These are phyloP conservation scores for Ministeria vibrans DNA, from an alignment of 78 protist species.

Conservation along the genomic window DNA sequence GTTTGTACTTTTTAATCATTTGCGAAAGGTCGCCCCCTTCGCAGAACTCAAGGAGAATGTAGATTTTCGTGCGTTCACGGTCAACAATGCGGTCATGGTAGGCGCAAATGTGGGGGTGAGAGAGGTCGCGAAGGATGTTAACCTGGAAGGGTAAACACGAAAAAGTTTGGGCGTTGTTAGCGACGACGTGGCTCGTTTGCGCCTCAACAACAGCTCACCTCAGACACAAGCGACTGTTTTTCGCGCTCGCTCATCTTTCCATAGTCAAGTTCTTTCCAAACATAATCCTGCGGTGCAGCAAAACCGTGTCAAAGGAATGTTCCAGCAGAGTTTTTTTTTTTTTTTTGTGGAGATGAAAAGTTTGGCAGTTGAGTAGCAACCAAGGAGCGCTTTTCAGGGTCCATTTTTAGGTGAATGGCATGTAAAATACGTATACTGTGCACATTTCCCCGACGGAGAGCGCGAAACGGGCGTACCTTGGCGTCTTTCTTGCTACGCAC, in stretches of 20 bases:
- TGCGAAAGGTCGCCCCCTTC: conserved; percentile 83
- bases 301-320: background rate
- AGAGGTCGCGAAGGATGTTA: conserved; percentile 67
- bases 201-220: no score
- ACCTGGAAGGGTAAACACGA: no score
- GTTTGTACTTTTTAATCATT: conserved; percentile 39
- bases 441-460: no score
- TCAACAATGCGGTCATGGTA: conserved; percentile 79
- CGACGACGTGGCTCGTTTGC: no score
- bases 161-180: no score
- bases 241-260: conserved; percentile 78
- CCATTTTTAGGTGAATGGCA: background rate
- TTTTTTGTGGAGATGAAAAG: background rate
- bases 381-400: background rate
- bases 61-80: conserved; percentile 18
- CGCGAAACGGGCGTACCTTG: no score
- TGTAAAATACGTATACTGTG: background rate
- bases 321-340: background rate
- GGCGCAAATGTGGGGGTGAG: conserved; percentile 81
- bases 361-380: background rate
- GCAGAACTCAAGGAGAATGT: conserved; percentile 77
- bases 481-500: no score
- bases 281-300: conserved; percentile 34
- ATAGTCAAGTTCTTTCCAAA: conserved; percentile 79
- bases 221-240: conserved; percentile 70